Conservation (phyloP, 2,329 filamentous ascomycete genomes). For the Pestalotiopsis sp. region DNA sequence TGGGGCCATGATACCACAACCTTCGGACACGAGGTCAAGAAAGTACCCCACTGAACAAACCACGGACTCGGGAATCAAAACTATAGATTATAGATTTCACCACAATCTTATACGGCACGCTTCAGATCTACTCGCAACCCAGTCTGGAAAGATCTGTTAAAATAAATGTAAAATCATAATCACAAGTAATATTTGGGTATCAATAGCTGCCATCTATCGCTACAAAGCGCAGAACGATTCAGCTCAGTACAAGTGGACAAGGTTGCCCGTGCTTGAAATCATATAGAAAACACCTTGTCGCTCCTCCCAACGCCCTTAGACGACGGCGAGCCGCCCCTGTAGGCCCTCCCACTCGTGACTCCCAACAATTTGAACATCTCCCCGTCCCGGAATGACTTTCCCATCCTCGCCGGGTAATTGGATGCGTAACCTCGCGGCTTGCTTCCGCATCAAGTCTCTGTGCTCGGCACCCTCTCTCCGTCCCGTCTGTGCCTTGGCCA, state of each 20-base stretch:
- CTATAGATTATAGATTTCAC: not conserved
- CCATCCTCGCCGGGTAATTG: slow-evolving; percentile 49
- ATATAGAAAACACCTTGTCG: not conserved
- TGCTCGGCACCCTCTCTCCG: slow-evolving; percentile 22
- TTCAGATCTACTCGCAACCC: not conserved
- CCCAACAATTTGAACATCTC: slow-evolving; percentile 54
- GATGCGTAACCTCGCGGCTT: slow-evolving; percentile 54
- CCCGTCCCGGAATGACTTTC: slow-evolving; percentile 42
- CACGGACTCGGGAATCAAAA: not conserved
- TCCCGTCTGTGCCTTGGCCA: slow-evolving; percentile 29
- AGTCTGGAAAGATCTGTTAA: no score
- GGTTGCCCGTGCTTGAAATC: not conserved
- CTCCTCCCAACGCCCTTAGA: not conserved
- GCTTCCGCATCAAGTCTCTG: slow-evolving; percentile 33
- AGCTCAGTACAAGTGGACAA: not conserved
- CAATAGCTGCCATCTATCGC: slow-evolving; percentile 12
- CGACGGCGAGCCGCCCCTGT: slow-evolving; percentile 44
- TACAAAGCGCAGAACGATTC: not conserved
- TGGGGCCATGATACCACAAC: slow-evolving; percentile 19
- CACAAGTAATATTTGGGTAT: slow-evolving; percentile 19
- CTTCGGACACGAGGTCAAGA: slow-evolving; percentile 21
- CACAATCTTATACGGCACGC: not conserved
- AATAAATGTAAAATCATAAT: slow-evolving; percentile 1
- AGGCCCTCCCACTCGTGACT: slow-evolving; percentile 59
- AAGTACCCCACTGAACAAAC: slow-evolving; percentile 10